Evolutionary conservation across 148 eudicot species (phyloP).

Genomic region (Amaranthus hypochondriacus): DNA sequence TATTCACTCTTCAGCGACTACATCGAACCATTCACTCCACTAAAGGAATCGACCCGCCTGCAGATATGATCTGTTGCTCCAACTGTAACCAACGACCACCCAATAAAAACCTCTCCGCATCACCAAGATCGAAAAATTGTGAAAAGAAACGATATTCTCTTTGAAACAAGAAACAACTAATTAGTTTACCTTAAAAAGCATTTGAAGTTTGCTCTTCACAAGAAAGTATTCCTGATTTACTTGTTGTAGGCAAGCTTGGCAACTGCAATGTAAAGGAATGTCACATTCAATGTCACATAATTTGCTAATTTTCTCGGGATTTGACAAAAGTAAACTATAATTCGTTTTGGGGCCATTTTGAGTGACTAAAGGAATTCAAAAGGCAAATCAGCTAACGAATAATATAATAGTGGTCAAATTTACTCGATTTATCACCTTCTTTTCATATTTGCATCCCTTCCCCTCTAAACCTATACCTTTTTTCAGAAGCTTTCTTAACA

Average conservation of each 20-base stretch:
- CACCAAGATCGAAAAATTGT: background rate
- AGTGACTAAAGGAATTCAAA: too few species aligned
- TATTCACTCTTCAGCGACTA: too few species aligned
- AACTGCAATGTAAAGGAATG: conserved; percentile 31
- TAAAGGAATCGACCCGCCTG: conserved; percentile 63
- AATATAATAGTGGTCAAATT: too few species aligned
- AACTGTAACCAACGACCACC: conserved; percentile 36
- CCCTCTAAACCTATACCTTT: too few species aligned
- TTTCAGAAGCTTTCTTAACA: too few species aligned
- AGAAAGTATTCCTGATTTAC: conserved; percentile 61
- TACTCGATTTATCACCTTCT: too few species aligned
- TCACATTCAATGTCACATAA: too few species aligned
- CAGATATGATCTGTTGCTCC: conserved; percentile 65
- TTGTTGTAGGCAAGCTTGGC: conserved; percentile 55
- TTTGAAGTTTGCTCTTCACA: conserved; percentile 66
- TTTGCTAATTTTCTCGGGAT: too few species aligned
- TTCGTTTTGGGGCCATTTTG: too few species aligned
- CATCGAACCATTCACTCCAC: conserved; percentile 24
- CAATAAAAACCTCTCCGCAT: background rate
- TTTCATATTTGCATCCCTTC: too few species aligned
- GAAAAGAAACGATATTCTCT: background rate
- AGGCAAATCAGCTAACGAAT: too few species aligned
- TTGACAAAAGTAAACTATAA: too few species aligned
- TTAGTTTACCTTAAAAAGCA: conserved; percentile 41
- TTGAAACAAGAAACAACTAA: background rate